Conservation (phyloP, 176 grass and related monocot species). For the Oryza glaberrima region DNA sequence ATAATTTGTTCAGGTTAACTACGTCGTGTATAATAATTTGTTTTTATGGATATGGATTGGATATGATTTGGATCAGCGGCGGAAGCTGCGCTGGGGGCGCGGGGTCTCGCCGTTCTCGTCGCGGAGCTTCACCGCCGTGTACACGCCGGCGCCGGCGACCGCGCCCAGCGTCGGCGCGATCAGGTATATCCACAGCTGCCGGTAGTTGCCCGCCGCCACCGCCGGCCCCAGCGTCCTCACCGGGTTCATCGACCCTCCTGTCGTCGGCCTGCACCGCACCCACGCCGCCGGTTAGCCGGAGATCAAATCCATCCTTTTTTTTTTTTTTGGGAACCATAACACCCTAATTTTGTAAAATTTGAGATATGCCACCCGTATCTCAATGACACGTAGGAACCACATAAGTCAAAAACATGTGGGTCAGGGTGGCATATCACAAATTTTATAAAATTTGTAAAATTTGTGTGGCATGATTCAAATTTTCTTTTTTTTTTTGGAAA, state of each 20-base stretch:
- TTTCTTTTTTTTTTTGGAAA: too few relatives aligned
- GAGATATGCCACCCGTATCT: too few relatives aligned
- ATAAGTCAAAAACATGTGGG: too few relatives aligned
- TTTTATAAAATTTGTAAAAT: too few relatives aligned
- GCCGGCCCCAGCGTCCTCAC: slow-evolving; percentile 94
- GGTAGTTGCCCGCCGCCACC: slow-evolving; percentile 89
- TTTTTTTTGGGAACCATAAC: too few relatives aligned
- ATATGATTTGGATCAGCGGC: slow-evolving; percentile 49
- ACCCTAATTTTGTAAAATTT: too few relatives aligned
- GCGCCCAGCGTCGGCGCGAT: slow-evolving; percentile 84
- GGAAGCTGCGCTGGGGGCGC: slow-evolving; percentile 73
- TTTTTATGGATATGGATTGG: too few relatives aligned
- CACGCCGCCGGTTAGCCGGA: not conserved
- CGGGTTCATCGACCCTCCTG: slow-evolving; percentile 95
- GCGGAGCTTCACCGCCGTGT: slow-evolving; percentile 83
- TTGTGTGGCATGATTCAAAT: too few relatives aligned
- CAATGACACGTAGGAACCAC: too few relatives aligned
- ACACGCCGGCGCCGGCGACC: slow-evolving; percentile 63
- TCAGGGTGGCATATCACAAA: too few relatives aligned
- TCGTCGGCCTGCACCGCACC: slow-evolving; percentile 58
- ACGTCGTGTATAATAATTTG: not conserved
- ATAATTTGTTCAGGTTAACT: too few relatives aligned
- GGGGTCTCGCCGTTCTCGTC: slow-evolving; percentile 70
- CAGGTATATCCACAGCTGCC: slow-evolving; percentile 95
- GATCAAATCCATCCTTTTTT: not conserved